Conservation (phyloP, 2,329 filamentous ascomycete species). For the Westerdykella sp. region DNA sequence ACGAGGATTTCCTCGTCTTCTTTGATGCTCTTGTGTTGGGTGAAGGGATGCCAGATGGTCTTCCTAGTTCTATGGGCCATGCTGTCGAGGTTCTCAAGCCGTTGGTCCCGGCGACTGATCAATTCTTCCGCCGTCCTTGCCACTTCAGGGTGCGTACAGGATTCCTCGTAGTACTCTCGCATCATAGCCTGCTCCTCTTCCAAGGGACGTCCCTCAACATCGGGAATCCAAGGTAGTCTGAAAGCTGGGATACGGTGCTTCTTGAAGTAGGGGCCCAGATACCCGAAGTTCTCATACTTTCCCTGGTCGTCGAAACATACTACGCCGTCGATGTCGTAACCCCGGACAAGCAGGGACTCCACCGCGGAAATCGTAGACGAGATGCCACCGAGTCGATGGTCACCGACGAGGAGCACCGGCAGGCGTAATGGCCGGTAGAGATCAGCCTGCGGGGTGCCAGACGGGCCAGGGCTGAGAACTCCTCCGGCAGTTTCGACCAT, state of each 20-base stretch:
- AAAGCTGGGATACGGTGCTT: constrained; percentile 52
- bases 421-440: constrained; percentile 68
- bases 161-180: constrained; percentile 54
- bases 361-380: constrained; percentile 73
- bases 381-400: constrained; percentile 71
- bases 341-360: constrained; percentile 70
- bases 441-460: constrained; percentile 70
- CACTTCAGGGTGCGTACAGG: neutral
- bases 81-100: constrained; percentile 54
- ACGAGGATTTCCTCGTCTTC: constrained; percentile 57
- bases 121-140: constrained; percentile 43
- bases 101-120: constrained; percentile 47
- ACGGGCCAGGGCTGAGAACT: constrained; percentile 71
- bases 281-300: constrained; percentile 61
- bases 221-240: constrained; percentile 55
- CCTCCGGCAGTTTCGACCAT: constrained; percentile 79
- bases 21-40: constrained; percentile 64
- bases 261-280: constrained; percentile 62
- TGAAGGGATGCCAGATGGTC: constrained; percentile 79
- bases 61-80: constrained; percentile 54
- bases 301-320: constrained; percentile 60
- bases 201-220: constrained; percentile 23
- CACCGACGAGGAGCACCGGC: constrained; percentile 68
- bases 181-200: constrained; percentile 53
- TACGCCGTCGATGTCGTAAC: constrained; percentile 68